Evolutionary conservation across 345 rosid genomes (phyloP), one percentile per base, ranked within the genome.

Genomic region (Trapa bicornis): DNA sequence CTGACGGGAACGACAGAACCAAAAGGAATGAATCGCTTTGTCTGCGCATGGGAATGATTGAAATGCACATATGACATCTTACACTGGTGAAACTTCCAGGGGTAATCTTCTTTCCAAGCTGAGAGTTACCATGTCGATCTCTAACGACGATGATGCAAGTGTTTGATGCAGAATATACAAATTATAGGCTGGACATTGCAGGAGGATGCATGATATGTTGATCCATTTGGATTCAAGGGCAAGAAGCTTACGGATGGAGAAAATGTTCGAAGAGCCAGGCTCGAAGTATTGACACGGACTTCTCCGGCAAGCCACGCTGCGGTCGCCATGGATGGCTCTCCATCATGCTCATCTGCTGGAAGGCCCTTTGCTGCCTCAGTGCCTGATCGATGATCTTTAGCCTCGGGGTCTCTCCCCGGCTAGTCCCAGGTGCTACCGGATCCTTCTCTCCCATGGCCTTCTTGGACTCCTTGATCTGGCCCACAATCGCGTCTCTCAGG

Each of bases 191-290:
- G 29, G 29, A 22, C 29, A 22, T 22, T 22, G 29, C 29, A 22
- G 29, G 29, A 22, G 29, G 29, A 22, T 22, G 29, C 29, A 22
- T 22, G 29, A 22, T 22, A 22, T 22, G 29, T 22, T 22, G 29
- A 22, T 22, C 29, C 29, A 22, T 22, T 22, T 22, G 29, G 29
- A 22, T 22, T 22, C 29, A 22, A 22, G 63, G 9, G 50, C 48
- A 71, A 15, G 42, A 38, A 35, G 70, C 41, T 87, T 85, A 95
- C 99, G 99, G 99, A 80, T 95, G 96, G 64, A 95, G 96, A 62
- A 95, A 95, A 76, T 95, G 99, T 75, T 95, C 99, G 56, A 95
- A 95, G 70, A 95, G 76, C 99, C 99, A 95, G 74, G 99, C 96
- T 17, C 99, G 86, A 39, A 95, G 92, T 66, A 93, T 81, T 0